Conservation (phyloP, 345 rosid species). For the Litchi chinensis region DNA sequence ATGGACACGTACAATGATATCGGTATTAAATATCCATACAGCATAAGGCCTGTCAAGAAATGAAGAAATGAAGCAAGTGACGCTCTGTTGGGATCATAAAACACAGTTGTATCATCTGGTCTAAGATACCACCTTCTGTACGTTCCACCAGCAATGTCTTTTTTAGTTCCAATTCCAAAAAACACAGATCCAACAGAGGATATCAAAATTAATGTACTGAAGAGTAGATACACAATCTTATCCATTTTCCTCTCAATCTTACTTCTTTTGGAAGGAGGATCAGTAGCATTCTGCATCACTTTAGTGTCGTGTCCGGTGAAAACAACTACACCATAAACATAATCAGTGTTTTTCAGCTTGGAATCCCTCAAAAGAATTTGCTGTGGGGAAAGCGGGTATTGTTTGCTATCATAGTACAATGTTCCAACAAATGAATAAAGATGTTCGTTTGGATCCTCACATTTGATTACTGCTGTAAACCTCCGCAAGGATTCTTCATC, state of each 20-base stretch:
- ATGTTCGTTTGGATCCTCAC: conserved; percentile 88
- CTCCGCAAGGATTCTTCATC: conserved; percentile 43
- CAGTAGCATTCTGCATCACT: conserved; percentile 89
- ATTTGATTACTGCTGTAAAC: conserved; percentile 56
- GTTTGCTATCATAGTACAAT: conserved; percentile 35
- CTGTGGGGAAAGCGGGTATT: conserved; percentile 61
- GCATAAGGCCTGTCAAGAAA: conserved; percentile 87
- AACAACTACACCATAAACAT: conserved; percentile 66
- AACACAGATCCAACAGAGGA: conserved; percentile 67
- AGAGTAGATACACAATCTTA: conserved; percentile 78
- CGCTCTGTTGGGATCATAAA: conserved; percentile 61
- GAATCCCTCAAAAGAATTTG: conserved; percentile 90
- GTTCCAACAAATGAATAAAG: conserved; percentile 81
- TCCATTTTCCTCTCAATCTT: conserved; percentile 91
- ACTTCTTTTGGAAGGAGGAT: conserved; percentile 93
- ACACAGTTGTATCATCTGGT: conserved; percentile 59
- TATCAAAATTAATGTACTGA: conserved; percentile 65
- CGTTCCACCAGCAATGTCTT: conserved; percentile 49
- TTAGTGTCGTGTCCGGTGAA: conserved; percentile 94
- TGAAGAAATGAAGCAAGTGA: conserved; percentile 70
- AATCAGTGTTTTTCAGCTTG: conserved; percentile 74
- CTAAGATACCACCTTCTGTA: conserved; percentile 78
- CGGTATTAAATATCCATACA: conserved; percentile 91
- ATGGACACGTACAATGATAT: conserved; percentile 86
- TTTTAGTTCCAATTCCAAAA: conserved; percentile 62